Evolutionary conservation across 441 rosid species (phyloP).

Genomic region (Populus trichocarpa): DNA sequence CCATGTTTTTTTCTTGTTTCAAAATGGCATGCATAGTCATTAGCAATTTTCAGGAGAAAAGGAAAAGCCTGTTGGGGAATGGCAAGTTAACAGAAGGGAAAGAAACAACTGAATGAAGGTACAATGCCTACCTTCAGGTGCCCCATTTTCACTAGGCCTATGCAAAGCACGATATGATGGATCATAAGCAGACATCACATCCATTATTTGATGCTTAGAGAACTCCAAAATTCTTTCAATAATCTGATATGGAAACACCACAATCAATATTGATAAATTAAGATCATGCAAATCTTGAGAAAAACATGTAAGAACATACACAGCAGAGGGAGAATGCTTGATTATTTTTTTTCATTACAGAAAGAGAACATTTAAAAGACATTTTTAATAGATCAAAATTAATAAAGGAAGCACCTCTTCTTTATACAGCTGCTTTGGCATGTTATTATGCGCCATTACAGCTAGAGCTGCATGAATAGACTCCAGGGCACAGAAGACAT

Average conservation of each 20-base stretch:
- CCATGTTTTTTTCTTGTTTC: background rate
- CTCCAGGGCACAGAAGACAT: slow-evolving; percentile 83
- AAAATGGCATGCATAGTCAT: background rate
- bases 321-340: background rate
- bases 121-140: slow-evolving; percentile 65
- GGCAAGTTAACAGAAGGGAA: background rate
- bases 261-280: slow-evolving; percentile 10
- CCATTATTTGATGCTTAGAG: slow-evolving; percentile 85
- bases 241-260: slow-evolving; percentile 45
- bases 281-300: slow-evolving; percentile 7
- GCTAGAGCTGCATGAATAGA: slow-evolving; percentile 93
- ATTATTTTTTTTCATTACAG: background rate
- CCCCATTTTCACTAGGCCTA: slow-evolving; percentile 72
- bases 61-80: slow-evolving; percentile 6
- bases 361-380: background rate
- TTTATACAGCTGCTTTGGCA: slow-evolving; percentile 95
- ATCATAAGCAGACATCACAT: slow-evolving; percentile 90
- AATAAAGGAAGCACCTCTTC: slow-evolving; percentile 71
- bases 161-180: slow-evolving; percentile 83
- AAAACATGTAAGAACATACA: background rate
- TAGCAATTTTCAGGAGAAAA: slow-evolving; percentile 2
- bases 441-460: slow-evolving; percentile 78
- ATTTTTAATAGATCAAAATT: slow-evolving; percentile 1
- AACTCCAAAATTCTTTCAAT: slow-evolving; percentile 98
- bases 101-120: slow-evolving; percentile 14